Base-by-base conservation (phyloP, 805 yeast genomes). In the Brettanomyces sp. region DNA sequence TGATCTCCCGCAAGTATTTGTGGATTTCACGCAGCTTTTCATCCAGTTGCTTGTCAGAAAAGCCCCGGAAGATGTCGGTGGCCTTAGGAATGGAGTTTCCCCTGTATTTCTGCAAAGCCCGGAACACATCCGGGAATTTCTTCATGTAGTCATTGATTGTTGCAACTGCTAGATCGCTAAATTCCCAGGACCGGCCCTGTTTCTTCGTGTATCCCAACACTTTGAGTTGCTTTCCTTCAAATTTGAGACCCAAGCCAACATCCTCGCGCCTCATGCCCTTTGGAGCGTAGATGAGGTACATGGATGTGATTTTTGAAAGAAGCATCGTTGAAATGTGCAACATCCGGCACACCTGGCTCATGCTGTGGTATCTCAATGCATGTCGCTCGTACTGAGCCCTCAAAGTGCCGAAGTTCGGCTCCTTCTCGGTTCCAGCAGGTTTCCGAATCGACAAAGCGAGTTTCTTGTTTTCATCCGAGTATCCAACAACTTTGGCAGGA, bases 191-290 rank as follows among this genome's bases (percentile, higher is more conserved):
- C 43, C 72, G 70, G 24, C 69, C 74, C 38, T 65, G 69, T 56
- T 81, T 79, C 48, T 80, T 75, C 1, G 96, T 80, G 66, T 80
- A 91, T 4, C 98, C 99, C 51, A 90, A 71, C 3, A 87, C 98
- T 64, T 91, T 91, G 56, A 77, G 75, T 54, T 88, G 78, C 49
- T 78, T 77, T 22, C 77, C 77, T 52, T 90, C 96, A 63, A 82
- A 85, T 65, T 90, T 90, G 62, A 93, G 70, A 47, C 83, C 85
- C 51, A 93, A 69, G 21, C 98, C 98, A 56, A 93, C 69, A 58
- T 90, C 84, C 8, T 72, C 56, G 51, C 74, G 73, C 51, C 68
- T 76, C 5, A 5, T 14, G 22, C 74, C 74, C 33, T 68, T 66
- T 21, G 72, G 71, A 49, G 75, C 79, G 30, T 70, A 73, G 49